phyloP scores from a whole-genome alignment of 2,329 filamentous ascomycete species.

The Simplicillium sp. region DNA sequence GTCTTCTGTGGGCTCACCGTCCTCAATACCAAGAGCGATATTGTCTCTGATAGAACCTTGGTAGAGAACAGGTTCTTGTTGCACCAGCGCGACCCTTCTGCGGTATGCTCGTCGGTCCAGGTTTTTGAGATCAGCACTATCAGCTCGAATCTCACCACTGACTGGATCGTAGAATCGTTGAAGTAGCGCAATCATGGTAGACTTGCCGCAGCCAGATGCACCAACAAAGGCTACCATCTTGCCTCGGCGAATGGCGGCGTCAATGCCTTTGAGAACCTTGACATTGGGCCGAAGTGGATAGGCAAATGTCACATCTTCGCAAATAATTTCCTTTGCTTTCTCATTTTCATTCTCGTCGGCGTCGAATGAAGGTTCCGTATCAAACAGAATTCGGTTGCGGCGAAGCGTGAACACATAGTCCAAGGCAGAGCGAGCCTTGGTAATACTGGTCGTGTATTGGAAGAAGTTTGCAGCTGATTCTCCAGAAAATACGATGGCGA shows the following conservation, averaged over 20 bases:
- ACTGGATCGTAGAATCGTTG: slow-evolving; percentile 33
- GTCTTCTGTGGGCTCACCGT: slow-evolving; percentile 19
- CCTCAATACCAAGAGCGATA: slow-evolving; percentile 36
- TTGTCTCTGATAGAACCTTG: slow-evolving; percentile 47
- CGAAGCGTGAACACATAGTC: slow-evolving; percentile 38
- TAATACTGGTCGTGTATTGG: slow-evolving; percentile 40
- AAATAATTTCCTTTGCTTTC: slow-evolving; percentile 29
- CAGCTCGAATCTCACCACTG: slow-evolving; percentile 17
- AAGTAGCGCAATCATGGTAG: slow-evolving; percentile 45
- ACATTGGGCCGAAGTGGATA: slow-evolving; percentile 37
- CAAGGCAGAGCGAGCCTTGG: slow-evolving; percentile 35
- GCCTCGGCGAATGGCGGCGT: slow-evolving; percentile 30
- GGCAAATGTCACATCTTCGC: slow-evolving; percentile 44
- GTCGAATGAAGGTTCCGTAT: slow-evolving; percentile 6
- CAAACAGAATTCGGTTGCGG: slow-evolving; percentile 17
- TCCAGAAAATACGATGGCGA: slow-evolving; percentile 36
- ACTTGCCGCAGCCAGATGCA: slow-evolving; percentile 50
- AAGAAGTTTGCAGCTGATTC: slow-evolving; percentile 32
- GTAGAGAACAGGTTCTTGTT: slow-evolving; percentile 31
- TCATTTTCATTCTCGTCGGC: slow-evolving; percentile 4
- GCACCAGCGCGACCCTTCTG: slow-evolving; percentile 26
- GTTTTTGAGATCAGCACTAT: slow-evolving; percentile 19
- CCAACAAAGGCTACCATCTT: slow-evolving; percentile 47
- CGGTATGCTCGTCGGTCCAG: slow-evolving; percentile 21
- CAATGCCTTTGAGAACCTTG: slow-evolving; percentile 26